A percentile compares a stretch with the other conserved stretches of the same genome.
phyloP scores from a whole-genome alignment of 2,329 filamentous ascomycete genomes.

The Mycocentrospora acerina region DNA sequence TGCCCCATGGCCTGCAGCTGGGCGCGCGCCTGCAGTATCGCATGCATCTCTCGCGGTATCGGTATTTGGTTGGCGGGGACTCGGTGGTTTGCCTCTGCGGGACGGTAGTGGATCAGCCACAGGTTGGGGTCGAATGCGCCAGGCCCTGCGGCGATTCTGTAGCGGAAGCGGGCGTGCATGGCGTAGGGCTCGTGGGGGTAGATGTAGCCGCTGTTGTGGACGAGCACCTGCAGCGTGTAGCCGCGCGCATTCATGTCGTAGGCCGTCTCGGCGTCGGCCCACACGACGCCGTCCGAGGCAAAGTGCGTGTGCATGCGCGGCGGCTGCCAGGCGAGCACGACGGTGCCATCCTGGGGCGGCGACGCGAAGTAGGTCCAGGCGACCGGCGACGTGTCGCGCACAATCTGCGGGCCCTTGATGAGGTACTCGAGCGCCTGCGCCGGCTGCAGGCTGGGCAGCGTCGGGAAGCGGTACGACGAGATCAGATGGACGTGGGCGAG shows the following conservation, averaged over 20 bases:
- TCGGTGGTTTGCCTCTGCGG: conserved; percentile 71
- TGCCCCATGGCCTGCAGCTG: conserved; percentile 72
- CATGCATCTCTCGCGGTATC: conserved; percentile 59
- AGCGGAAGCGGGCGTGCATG: conserved; percentile 78
- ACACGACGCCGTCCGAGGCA: conserved; percentile 89
- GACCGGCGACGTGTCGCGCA: conserved; percentile 81
- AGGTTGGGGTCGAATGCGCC: conserved; percentile 75
- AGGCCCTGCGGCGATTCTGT: conserved; percentile 75
- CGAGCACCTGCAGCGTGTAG: conserved; percentile 82
- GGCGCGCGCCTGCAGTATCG: conserved; percentile 61
- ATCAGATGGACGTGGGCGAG: conserved; percentile 88
- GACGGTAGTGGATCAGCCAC: conserved; percentile 89
- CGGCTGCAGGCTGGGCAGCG: conserved; percentile 68
- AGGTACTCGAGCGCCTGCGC: conserved; percentile 82
- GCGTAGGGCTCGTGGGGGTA: conserved; percentile 71
- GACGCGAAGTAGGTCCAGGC: conserved; percentile 89
- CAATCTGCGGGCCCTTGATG: conserved; percentile 78
- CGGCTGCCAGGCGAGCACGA: conserved; percentile 89
- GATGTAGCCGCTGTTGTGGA: conserved; percentile 78
- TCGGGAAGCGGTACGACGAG: conserved; percentile 78
- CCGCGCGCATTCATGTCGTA: conserved; percentile 73
- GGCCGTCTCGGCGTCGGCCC: conserved; percentile 77
- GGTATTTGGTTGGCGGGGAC: conserved; percentile 69
- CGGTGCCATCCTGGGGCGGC: conserved; percentile 72
- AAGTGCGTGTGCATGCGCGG: conserved; percentile 68